A percentile compares a stretch with the other conserved stretches of the same genome.
phyloP scores from a whole-genome alignment of 2,329 filamentous ascomycete species.

The Atkinsonella hypoxylon region DNA sequence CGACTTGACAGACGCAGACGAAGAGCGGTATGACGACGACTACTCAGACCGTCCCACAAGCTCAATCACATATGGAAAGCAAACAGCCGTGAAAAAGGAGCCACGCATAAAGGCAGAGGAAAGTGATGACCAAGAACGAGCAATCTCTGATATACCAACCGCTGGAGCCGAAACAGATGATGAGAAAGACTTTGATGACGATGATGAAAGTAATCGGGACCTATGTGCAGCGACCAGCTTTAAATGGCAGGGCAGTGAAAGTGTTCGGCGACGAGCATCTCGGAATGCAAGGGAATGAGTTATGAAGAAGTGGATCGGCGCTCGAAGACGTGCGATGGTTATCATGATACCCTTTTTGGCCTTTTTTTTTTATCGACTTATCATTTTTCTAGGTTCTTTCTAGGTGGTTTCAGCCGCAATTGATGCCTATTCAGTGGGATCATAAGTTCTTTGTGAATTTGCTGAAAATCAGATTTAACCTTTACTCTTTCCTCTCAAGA shows the following conservation, averaged over 20 bases:
- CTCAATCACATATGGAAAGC: slow-evolving; percentile 30
- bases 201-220: slow-evolving; percentile 25
- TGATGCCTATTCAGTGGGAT: background rate
- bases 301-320: background rate
- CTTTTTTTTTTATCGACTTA: background rate
- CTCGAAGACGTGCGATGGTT: background rate
- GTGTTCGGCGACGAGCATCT: slow-evolving; percentile 20
- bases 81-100: slow-evolving; percentile 29
- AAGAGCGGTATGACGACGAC: slow-evolving; percentile 14
- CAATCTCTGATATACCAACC: slow-evolving; percentile 22
- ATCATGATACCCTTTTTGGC: slow-evolving; percentile 4
- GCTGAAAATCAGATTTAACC: too few relatives aligned
- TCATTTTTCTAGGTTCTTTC: background rate
- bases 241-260: slow-evolving; percentile 24
- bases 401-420: background rate
- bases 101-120: slow-evolving; percentile 24
- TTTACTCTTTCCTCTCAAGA: too few relatives aligned
- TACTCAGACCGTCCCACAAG: slow-evolving; percentile 30
- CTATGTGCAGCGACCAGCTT: slow-evolving; percentile 45
- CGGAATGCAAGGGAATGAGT: slow-evolving; percentile 12
- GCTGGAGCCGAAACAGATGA: slow-evolving; percentile 33
- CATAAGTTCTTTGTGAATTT: too few relatives aligned
- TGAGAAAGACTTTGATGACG: slow-evolving; percentile 29
- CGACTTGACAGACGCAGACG: slow-evolving; percentile 8
- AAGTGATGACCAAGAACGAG: slow-evolving; percentile 13